Base-by-base conservation (phyloP, 495 filamentous ascomycete species). In the Neurospora sp. region DNA sequence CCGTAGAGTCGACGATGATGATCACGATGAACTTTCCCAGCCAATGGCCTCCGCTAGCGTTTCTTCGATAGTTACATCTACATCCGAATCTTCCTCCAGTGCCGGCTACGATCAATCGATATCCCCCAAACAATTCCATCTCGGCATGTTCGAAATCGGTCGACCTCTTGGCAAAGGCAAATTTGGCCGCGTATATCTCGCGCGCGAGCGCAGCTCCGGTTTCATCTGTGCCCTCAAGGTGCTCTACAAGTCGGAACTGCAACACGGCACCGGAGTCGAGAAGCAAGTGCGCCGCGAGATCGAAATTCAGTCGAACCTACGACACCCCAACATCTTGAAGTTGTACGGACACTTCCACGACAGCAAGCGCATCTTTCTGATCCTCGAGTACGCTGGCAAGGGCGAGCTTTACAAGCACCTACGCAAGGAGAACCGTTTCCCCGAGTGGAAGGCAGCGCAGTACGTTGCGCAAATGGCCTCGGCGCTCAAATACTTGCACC, bases 381-480 rank as follows among this genome's bases (percentile, higher is more conserved):
- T 99, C 72, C 87, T 99, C 20, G 96, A 99, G 82, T 99, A 94
- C 78, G 96, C 96, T 35, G 94, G 93, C 41, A 92, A 94, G 81
- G 96, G 96, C 75, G 96, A 99, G 82, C 85, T 99, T 70, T 99
- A 99, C 85, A 99, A 98, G 84, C 94, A 98, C 82, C 87, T 99
- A 73, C 89, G 94, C 27, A 90, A 91, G 76, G 96, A 97, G 81
- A 88, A 89, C 80, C 88, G 90, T 44, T 99, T 99, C 79, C 91
- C 94, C 9, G 96, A 99, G 81, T 95, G 93, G 91, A 96, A 95
- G 81, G 96, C 96, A 59, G 94, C 95, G 38, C 91, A 96, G 83
- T 99, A 97, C 78, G 93, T 98, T 75, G 96, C 95, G n/a, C 96
- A 99, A 83, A 98, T 99, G 96, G 93, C 96, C 22, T 90, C 92